A percentile compares a stretch with the other conserved stretches of the same genome.
These are phyloP conservation scores for Acer campestre DNA, from an alignment of 345 rosid genomes.

Conservation along the genomic window DNA sequence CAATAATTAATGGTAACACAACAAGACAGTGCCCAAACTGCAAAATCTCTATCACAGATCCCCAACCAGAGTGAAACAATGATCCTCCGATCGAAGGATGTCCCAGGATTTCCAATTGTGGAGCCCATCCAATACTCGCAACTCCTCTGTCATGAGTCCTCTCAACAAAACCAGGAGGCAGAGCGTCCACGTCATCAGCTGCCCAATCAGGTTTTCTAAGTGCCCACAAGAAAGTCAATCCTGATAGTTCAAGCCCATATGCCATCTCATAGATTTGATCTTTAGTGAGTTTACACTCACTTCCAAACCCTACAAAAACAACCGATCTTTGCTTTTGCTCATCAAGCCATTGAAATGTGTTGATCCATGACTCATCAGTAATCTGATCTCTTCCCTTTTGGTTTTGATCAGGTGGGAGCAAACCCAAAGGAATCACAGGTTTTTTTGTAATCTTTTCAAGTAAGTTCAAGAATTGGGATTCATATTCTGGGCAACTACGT, in stretches of 20 bases:
- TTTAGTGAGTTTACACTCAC: slow-evolving; percentile 27
- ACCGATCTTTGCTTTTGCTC: slow-evolving; percentile 24
- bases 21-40: slow-evolving; percentile 28
- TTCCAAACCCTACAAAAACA: slow-evolving; percentile 38
- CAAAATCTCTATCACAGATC: slow-evolving; percentile 27
- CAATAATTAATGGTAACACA: slow-evolving; percentile 26
- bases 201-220: slow-evolving; percentile 35
- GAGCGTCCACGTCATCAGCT: slow-evolving; percentile 13
- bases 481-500: slow-evolving; percentile 30
- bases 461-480: slow-evolving; percentile 21
- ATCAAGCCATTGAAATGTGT: slow-evolving; percentile 34
- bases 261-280: slow-evolving; percentile 36
- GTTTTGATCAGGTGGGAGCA: slow-evolving; percentile 22
- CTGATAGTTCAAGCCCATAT: slow-evolving; percentile 30
- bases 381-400: not conserved
- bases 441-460: not conserved
- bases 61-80: slow-evolving; percentile 34
- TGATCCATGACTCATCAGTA: slow-evolving; percentile 8
- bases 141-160: slow-evolving; percentile 12
- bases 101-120: slow-evolving; percentile 24
- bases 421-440: slow-evolving; percentile 31
- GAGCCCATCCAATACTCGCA: slow-evolving; percentile 33
- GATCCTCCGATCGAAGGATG: slow-evolving; percentile 33
- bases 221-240: slow-evolving; percentile 38
- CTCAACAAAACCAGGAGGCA: slow-evolving; percentile 24